phyloP scores from a whole-genome alignment of 169 alveolate genomes.

The Eimeria maxima region DNA sequence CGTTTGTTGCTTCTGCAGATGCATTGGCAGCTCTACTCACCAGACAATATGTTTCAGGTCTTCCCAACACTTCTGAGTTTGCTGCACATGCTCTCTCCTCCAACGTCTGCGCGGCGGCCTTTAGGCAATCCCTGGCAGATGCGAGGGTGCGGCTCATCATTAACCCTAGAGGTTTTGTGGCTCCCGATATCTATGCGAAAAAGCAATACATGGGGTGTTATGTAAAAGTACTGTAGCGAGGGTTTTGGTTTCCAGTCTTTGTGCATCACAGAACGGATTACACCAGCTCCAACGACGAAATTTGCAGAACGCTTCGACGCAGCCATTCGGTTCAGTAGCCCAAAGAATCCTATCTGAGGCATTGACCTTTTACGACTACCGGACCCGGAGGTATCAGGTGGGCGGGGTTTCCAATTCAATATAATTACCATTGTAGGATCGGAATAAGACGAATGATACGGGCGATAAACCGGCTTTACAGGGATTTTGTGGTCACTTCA shows the following conservation, averaged over 20 bases:
- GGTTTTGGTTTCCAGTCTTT: neutral
- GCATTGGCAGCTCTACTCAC: constrained; percentile 32
- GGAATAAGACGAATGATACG: neutral
- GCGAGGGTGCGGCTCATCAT: constrained; percentile 1
- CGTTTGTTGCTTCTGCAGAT: constrained; percentile 7
- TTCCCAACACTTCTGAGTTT: constrained; percentile 46
- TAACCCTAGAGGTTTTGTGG: neutral
- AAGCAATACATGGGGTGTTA: neutral
- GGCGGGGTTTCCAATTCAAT: neutral
- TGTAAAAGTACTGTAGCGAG: neutral
- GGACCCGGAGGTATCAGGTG: constrained; percentile 72
- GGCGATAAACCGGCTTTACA: neutral
- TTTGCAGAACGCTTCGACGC: neutral
- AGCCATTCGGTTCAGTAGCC: constrained; percentile 6
- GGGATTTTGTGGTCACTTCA: neutral
- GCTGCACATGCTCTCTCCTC: constrained; percentile 22
- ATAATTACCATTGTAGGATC: neutral
- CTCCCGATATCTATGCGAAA: neutral
- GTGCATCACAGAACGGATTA: constrained; percentile 14
- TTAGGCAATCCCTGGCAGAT: neutral
- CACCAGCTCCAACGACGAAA: neutral
- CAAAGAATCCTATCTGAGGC: constrained; percentile 30
- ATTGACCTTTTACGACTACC: constrained; percentile 45
- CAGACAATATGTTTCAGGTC: neutral
- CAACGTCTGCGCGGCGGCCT: constrained; percentile 35